Evolutionary conservation across 371 early-diverging fungal species (phyloP).

Genomic region (Apophysomyces ossiformis): DNA sequence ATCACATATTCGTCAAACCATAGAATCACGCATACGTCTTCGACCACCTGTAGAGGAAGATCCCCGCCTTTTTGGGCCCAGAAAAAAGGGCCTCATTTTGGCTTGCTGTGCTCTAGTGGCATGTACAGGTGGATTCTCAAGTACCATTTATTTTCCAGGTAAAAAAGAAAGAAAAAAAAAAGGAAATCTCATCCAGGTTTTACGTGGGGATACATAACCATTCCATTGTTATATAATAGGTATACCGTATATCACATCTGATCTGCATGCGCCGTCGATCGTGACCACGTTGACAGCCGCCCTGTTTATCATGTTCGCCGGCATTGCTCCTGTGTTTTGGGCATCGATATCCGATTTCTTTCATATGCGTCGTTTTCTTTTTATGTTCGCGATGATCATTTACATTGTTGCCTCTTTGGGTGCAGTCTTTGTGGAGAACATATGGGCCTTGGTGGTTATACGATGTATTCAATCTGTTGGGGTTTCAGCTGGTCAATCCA

Average conservation of each 20-base stretch:
- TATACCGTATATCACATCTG: constrained; percentile 14
- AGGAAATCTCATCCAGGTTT: neutral
- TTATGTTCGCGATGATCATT: constrained; percentile 51
- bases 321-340: constrained; percentile 57
- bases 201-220: neutral
- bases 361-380: constrained; percentile 58
- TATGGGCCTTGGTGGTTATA: constrained; percentile 53
- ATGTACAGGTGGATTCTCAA: constrained; percentile 23
- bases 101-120: constrained; percentile 26
- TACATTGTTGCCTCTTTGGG: constrained; percentile 58
- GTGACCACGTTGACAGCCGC: constrained; percentile 47
- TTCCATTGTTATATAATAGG: constrained; percentile 10
- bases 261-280: constrained; percentile 21
- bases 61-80: constrained; percentile 24
- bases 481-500: constrained; percentile 62
- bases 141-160: constrained; percentile 7
- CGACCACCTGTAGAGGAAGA: constrained; percentile 35
- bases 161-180: neutral
- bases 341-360: constrained; percentile 63
- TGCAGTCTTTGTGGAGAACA: constrained; percentile 55
- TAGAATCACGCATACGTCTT: neutral
- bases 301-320: constrained; percentile 48
- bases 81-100: constrained; percentile 25
- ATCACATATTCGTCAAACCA: neutral
- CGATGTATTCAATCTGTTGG: constrained; percentile 66